Conservation (phyloP, 805 yeast genomes). For the Kodamaea neixiangensis region DNA sequence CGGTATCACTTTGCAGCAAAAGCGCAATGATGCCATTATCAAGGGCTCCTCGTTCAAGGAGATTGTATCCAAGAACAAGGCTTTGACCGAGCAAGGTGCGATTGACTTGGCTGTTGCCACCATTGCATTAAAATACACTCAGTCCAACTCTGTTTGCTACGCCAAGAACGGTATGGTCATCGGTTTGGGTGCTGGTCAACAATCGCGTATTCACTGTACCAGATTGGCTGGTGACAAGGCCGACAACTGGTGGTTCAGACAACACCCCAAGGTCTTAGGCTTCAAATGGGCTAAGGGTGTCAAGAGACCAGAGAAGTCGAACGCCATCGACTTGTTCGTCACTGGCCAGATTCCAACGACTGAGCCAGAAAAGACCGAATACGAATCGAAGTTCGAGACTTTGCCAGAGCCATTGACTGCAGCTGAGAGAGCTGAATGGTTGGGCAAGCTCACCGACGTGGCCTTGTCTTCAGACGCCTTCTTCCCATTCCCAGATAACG, state of each 20-base stretch:
- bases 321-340: constrained; percentile 94
- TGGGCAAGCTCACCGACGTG: constrained; percentile 74
- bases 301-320: constrained; percentile 97
- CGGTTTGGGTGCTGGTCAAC: constrained; percentile 99
- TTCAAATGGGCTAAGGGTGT: constrained; percentile 98
- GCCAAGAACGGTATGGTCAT: constrained; percentile 99
- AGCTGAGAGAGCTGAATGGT: constrained; percentile 88
- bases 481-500: constrained; percentile 99
- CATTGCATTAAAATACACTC: constrained; percentile 95
- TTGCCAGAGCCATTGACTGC: constrained; percentile 82
- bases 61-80: constrained; percentile 84
- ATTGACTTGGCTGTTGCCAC: constrained; percentile 97
- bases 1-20: constrained; percentile 94
- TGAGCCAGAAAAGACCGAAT: constrained; percentile 93
- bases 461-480: constrained; percentile 97
- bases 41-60: constrained; percentile 88
- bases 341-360: constrained; percentile 86
- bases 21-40: constrained; percentile 96
- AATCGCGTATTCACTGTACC: constrained; percentile 98
- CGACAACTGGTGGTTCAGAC: constrained; percentile 99
- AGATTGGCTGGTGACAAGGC: constrained; percentile 99
- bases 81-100: constrained; percentile 86
- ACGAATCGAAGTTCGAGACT: constrained; percentile 81
- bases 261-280: constrained; percentile 89
- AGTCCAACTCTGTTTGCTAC: constrained; percentile 97